These are phyloP conservation scores for Oryza meyeriana DNA, from an alignment of 176 grass and related monocot genomes.

Conservation along the genomic window DNA sequence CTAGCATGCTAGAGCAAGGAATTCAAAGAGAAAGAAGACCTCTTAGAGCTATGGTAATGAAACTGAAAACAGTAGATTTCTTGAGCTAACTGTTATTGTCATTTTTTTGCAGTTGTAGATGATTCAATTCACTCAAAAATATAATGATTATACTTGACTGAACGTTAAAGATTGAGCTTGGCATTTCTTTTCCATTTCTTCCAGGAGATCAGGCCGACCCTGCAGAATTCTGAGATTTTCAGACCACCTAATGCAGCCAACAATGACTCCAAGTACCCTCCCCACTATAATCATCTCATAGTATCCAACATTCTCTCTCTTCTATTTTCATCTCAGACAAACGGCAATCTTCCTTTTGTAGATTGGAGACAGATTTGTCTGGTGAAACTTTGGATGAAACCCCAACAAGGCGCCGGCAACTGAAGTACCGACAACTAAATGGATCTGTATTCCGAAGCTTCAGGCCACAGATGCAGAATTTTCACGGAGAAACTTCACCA, in stretches of 20 bases:
- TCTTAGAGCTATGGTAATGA: slow-evolving; percentile 64
- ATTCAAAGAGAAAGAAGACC: slow-evolving; percentile 49
- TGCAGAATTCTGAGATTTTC: slow-evolving; percentile 52
- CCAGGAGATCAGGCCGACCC: slow-evolving; percentile 56
- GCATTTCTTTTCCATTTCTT: slow-evolving; percentile 34
- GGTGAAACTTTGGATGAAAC: slow-evolving; percentile 38
- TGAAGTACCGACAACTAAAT: slow-evolving; percentile 59
- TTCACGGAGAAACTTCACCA: slow-evolving; percentile 44
- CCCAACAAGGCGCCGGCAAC: slow-evolving; percentile 24
- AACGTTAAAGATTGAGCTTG: neutral
- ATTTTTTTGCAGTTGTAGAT: neutral
- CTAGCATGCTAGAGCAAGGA: slow-evolving; percentile 38
- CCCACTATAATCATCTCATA: slow-evolving; percentile 2
- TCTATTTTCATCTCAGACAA: slow-evolving; percentile 7
- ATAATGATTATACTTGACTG: neutral
- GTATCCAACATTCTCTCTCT: neutral
- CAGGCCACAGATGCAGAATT: slow-evolving; percentile 47
- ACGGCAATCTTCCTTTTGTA: slow-evolving; percentile 32
- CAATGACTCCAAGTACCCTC: slow-evolving; percentile 45
- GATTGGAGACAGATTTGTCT: slow-evolving; percentile 30
- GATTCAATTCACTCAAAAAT: neutral
- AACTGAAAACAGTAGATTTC: neutral
- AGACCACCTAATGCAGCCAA: slow-evolving; percentile 30
- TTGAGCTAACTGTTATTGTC: neutral
- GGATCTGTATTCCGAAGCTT: slow-evolving; percentile 35